These are phyloP conservation scores for Olyra latifolia DNA, from an alignment of 176 grass and related monocot species.

Conservation along the genomic window DNA sequence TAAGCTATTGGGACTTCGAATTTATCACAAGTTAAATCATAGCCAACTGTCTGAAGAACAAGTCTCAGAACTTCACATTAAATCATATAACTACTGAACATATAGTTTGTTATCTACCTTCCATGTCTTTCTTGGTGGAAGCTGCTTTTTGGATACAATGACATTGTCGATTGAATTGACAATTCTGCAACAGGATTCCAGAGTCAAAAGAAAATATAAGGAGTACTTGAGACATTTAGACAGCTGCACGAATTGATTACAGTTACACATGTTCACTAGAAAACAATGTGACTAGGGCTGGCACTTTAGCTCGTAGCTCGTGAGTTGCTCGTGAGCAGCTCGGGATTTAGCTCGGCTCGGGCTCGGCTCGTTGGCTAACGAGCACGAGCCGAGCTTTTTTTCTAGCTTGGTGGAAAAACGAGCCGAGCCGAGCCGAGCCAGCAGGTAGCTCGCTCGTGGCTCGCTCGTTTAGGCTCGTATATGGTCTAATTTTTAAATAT, in stretches of 20 bases:
- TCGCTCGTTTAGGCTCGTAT: too few species aligned
- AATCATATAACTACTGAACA: constrained; percentile 30
- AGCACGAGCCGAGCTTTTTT: too few species aligned
- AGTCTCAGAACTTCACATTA: background rate
- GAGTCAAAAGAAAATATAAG: constrained; percentile 37
- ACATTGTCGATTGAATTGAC: constrained; percentile 76
- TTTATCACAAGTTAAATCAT: constrained; percentile 33
- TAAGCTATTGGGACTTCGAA: constrained; percentile 23
- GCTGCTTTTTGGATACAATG: constrained; percentile 72
- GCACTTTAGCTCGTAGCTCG: too few species aligned
- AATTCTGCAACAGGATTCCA: constrained; percentile 54
- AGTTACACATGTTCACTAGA: background rate
- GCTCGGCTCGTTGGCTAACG: too few species aligned
- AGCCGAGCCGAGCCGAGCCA: too few species aligned
- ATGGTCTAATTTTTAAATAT: too few species aligned
- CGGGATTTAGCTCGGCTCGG: too few species aligned
- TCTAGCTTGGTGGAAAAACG: too few species aligned
- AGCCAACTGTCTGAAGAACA: background rate
- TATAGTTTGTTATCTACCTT: constrained; percentile 63
- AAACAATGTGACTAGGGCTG: too few species aligned
- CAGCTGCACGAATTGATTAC: background rate
- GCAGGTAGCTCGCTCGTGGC: too few species aligned
- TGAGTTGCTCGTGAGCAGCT: too few species aligned
- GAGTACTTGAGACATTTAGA: background rate
- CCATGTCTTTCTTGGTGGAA: constrained; percentile 80